Evolutionary conservation across 768 basidiomycete genomes (phyloP), one percentile per base, ranked within the genome.

Genomic region (Lactarius indigo): DNA sequence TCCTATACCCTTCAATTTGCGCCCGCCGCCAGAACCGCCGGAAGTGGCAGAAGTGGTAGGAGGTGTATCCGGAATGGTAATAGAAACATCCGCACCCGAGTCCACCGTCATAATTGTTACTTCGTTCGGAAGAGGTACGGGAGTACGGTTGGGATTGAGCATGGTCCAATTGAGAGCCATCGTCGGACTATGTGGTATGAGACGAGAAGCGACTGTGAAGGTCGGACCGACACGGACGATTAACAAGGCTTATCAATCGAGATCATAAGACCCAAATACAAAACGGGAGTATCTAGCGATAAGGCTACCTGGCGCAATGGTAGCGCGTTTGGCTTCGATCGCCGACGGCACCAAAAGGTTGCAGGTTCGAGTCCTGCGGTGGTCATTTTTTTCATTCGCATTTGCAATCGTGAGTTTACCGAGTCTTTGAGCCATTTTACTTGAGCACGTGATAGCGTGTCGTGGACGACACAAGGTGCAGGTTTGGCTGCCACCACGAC

Each of bases 311-410:
- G 80, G 89, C 90, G 88, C 90, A 91, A 91, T 91, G 90, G 90
- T 90, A 91, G 90, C 90, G 90, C 90, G 89, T 91, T 90, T 91
- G 89, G 89, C 89, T 91, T 91, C 90, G 89, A 90, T 84, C 73
- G 87, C 86, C 81, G 70, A 78, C 79, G 78, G 85, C 69, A 92
- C 90, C 90, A 91, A 90, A 89, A 91, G 91, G 90, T 88, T 92
- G 90, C 90, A 92, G 90, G 91, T 92, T 92, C 90, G 89, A 92
- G 89, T 90, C 90, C 90, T 91, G 90, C 89, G 87, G 89, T 89
- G 87, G 64, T 69, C 68, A 69, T 68, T 68, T 69, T 69, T 15
- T 26, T 20, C 4, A 10, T 18, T 23, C 26, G 35, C 2, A 10
- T 50, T 41, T 18, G 23, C 23, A 52, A 12, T 15, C 26, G 50